A percentile compares a stretch with the other conserved stretches of the same genome.
phyloP scores from a whole-genome alignment of 169 alveolate species.

The Neospora caninum region DNA sequence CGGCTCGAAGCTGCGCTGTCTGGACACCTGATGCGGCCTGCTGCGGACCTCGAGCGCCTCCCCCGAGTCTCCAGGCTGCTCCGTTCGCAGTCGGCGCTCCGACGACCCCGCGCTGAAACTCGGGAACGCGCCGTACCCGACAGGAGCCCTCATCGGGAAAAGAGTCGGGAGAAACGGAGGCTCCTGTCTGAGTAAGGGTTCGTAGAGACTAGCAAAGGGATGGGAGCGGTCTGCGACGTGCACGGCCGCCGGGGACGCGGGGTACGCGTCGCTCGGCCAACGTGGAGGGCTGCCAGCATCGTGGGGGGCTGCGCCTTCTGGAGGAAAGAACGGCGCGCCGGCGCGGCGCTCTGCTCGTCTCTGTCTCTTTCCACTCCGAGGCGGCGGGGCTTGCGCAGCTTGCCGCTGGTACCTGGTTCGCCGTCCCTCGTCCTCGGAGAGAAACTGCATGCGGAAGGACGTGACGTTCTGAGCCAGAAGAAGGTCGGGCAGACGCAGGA shows the following conservation, averaged over 20 bases:
- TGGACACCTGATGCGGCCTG: background rate
- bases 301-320: too few species aligned
- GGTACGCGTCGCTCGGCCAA: background rate
- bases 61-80: background rate
- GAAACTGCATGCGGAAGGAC: background rate
- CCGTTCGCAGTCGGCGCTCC: background rate
- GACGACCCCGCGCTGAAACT: background rate
- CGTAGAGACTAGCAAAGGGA: background rate
- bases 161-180: background rate
- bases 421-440: background rate
- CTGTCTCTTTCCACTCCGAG: background rate
- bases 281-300: background rate
- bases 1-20: background rate
- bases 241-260: background rate
- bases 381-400: background rate
- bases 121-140: background rate
- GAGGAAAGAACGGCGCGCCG: background rate
- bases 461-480: slow-evolving; percentile 17
- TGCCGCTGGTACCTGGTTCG: background rate
- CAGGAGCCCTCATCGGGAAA: too few species aligned
- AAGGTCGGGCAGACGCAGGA: background rate
- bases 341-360: background rate
- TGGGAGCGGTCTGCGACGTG: background rate
- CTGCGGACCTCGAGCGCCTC: background rate
- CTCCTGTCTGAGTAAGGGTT: background rate